Conservation (phyloP, 2,329 filamentous ascomycete genomes). For the Orbilia javanica region DNA sequence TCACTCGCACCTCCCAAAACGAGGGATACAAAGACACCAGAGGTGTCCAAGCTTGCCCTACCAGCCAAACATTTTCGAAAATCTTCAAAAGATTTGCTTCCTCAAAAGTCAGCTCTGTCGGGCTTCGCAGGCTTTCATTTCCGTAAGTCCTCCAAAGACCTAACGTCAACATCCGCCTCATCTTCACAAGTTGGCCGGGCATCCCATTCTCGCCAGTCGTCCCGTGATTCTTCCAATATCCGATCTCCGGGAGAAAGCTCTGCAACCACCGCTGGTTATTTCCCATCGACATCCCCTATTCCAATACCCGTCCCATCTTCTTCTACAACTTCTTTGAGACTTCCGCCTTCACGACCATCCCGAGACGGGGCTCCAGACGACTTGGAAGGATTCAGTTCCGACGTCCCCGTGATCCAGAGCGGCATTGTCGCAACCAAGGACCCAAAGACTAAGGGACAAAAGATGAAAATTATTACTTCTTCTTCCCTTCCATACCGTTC, state of each 20-base stretch:
- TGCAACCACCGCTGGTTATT: conserved; percentile 36
- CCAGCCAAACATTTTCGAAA: conserved; percentile 38
- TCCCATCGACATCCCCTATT: conserved; percentile 50
- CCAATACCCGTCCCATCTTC: conserved; percentile 51
- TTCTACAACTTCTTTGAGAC: conserved; percentile 45
- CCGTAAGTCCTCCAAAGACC: conserved; percentile 51
- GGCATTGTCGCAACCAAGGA: conserved; percentile 50
- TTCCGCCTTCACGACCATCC: conserved; percentile 50
- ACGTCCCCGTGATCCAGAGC: conserved; percentile 52
- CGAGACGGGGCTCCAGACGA: conserved; percentile 50
- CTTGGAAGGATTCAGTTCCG: conserved; percentile 40
- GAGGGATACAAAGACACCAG: conserved; percentile 23
- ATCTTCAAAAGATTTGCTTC: conserved; percentile 43
- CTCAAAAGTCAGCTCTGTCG: conserved; percentile 30
- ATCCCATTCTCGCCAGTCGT: conserved; percentile 53
- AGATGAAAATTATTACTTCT: conserved; percentile 56
- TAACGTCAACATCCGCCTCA: conserved; percentile 32
- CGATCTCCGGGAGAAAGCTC: conserved; percentile 46
- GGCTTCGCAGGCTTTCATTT: conserved; percentile 43
- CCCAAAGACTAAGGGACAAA: conserved; percentile 43
- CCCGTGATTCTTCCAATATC: conserved; percentile 51
- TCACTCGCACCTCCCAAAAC: conserved; percentile 36
- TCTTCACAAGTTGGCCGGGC: conserved; percentile 40
- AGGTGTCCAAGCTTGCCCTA: conserved; percentile 9
- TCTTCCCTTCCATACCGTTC: conserved; percentile 51